phyloP scores from a whole-genome alignment of 148 eudicot genomes.

The Rhododendron mucronatum region DNA sequence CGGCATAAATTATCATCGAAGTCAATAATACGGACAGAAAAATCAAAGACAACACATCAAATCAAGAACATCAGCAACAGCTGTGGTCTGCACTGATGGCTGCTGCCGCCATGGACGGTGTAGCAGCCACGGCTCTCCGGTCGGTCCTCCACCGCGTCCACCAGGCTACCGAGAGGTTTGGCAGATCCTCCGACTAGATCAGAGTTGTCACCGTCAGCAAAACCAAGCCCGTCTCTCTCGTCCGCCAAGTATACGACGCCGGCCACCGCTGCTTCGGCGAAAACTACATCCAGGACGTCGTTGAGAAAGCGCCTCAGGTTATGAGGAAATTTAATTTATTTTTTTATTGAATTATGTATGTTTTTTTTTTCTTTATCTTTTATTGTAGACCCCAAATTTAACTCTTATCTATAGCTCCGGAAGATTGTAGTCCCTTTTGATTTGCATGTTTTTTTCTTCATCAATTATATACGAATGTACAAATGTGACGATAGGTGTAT shows the following conservation, averaged over 20 bases:
- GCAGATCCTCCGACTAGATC: conserved; percentile 56
- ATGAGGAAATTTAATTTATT: background rate
- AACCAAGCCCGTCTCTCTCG: conserved; percentile 66
- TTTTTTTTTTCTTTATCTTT: too few relatives aligned
- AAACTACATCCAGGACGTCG: conserved; percentile 82
- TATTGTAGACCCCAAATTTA: too few relatives aligned
- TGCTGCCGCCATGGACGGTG: conserved; percentile 65
- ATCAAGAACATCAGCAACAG: background rate
- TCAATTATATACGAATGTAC: too few relatives aligned
- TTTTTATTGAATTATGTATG: background rate
- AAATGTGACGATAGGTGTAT: too few relatives aligned
- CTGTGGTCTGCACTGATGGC: conserved; percentile 23
- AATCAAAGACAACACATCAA: background rate
- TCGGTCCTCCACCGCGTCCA: conserved; percentile 67
- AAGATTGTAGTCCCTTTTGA: too few relatives aligned
- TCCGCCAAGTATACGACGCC: conserved; percentile 81
- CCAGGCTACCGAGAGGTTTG: conserved; percentile 58
- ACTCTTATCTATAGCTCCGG: too few relatives aligned
- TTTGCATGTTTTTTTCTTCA: too few relatives aligned
- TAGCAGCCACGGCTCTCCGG: conserved; percentile 69
- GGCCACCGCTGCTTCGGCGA: conserved; percentile 92
- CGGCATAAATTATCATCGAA: background rate
- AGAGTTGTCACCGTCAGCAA: conserved; percentile 87
- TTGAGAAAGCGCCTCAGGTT: conserved; percentile 97
- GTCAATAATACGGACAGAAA: background rate